Evolutionary conservation across 2,329 filamentous ascomycete species (phyloP), one percentile per base, ranked within the genome.

Genomic region (Beauveria scarabaeidicola): DNA sequence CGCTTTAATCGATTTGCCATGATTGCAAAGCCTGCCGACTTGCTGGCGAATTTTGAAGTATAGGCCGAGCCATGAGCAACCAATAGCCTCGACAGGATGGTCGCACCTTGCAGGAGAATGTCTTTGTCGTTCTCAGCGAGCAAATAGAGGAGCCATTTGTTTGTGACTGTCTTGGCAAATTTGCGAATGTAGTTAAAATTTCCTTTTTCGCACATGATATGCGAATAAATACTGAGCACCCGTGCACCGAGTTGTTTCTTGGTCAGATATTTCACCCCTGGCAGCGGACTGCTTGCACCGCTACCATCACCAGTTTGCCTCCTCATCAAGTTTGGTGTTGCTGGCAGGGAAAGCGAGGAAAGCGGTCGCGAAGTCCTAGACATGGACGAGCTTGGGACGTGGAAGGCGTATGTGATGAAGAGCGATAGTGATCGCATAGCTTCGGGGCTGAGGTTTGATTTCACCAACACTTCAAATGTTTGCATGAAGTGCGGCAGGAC

Each of bases 131-230:
- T 85, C 69, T 97, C 92, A 8, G 90, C 90, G 54, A 97, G 80
- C 15, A 99, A 82, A 72, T 97, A 96, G 15, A 99, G 77, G 15
- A 96, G 81, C 92, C 92, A 97, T 87, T 96, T 96, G 66, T 96
- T 96, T 23, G 93, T 97, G 9, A 99, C 93, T 1, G 93, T 95
- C 68, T 88, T 89, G 5, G 91, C 90, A 77, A 99, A 97, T 66
- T 91, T 94, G 68, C 87, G 85, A 59, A 96, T 88, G 62, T 88
- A 85, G 15, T 77, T 77, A 10, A 81, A 75, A 64, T 87, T 90
- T 23, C 81, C 81, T 66, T 84, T 84, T 62, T 90, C 85, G 67
- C 91, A 96, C 10, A 97, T 77, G 11, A 96, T 78, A 27, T 86
- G 81, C 8, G 88, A 82, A 68, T 94, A 93, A 73, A 96, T 85